These are phyloP conservation scores for Allium cepa DNA, from an alignment of 106 monocot genomes.

Conservation along the genomic window DNA sequence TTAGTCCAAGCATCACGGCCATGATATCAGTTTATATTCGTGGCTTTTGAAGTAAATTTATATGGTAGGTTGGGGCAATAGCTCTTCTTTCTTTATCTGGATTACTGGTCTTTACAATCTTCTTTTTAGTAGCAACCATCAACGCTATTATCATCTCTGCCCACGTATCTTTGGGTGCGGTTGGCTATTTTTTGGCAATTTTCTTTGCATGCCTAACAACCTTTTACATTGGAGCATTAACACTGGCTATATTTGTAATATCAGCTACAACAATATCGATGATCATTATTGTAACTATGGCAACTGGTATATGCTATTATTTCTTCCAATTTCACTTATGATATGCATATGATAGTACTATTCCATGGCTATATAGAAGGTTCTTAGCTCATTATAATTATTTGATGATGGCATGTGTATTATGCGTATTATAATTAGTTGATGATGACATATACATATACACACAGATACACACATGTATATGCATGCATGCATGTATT, in stretches of 20 bases:
- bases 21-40: too few species aligned
- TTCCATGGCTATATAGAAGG: too few species aligned
- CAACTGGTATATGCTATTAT: constrained; percentile 63
- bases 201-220: constrained; percentile 60
- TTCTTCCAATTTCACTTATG: too few species aligned
- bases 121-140: constrained; percentile 56
- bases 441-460: too few species aligned
- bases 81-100: constrained; percentile 52
- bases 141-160: constrained; percentile 71
- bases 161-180: constrained; percentile 77
- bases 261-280: constrained; percentile 41
- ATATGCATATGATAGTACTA: too few species aligned
- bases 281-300: constrained; percentile 41
- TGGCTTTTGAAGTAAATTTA: not conserved
- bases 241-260: constrained; percentile 58
- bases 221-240: constrained; percentile 73
- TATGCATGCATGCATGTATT: too few species aligned
- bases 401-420: too few species aligned
- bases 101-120: constrained; percentile 47
- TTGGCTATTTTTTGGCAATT: constrained; percentile 74
- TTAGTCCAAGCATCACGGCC: too few species aligned
- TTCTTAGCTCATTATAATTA: too few species aligned
- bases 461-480: too few species aligned
- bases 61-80: constrained; percentile 75
- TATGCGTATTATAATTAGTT: too few species aligned